A percentile compares a stretch with the other conserved stretches of the same genome.
Evolutionary conservation across 768 basidiomycete species (phyloP).

Genomic region (Auriscalpium vulgare): DNA sequence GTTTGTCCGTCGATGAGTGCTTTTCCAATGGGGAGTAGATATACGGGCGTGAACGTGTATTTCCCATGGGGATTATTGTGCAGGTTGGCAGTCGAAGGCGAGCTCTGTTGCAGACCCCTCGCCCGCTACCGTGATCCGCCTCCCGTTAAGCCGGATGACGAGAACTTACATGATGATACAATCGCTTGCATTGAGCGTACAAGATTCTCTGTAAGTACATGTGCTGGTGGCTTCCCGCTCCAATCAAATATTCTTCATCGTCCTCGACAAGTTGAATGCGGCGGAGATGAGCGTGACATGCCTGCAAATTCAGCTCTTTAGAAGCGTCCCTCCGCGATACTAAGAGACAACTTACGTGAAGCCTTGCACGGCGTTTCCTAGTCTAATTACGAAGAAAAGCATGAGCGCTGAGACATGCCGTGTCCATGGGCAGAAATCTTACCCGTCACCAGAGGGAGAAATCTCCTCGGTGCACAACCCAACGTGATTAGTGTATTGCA

Average conservation of each 20-base stretch:
- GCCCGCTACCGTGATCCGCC: no score
- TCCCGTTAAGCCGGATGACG: no score
- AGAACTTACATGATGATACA: no score
- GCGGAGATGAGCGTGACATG: conserved; percentile 83
- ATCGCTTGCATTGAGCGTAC: no score
- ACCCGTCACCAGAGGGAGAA: conserved; percentile 80
- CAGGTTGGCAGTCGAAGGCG: no score
- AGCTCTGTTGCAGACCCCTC: no score
- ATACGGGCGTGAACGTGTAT: no score
- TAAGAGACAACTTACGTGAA: conserved; percentile 57
- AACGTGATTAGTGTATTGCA: conserved; percentile 81
- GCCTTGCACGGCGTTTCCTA: conserved; percentile 85
- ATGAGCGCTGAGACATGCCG: neutral
- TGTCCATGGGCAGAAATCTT: conserved; percentile 17
- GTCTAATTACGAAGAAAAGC: conserved; percentile 29
- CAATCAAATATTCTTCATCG: conserved; percentile 19
- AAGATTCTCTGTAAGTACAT: no score
- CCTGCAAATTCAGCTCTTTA: conserved; percentile 25
- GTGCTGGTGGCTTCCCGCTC: no score
- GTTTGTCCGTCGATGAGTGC: no score
- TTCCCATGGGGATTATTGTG: no score
- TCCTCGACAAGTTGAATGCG: conserved; percentile 76
- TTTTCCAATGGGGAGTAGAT: no score
- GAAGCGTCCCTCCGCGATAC: neutral
- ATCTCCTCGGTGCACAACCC: conserved; percentile 84